Conservation (phyloP, 2,329 filamentous ascomycete species). For the Coniochaeta hoffmannii region DNA sequence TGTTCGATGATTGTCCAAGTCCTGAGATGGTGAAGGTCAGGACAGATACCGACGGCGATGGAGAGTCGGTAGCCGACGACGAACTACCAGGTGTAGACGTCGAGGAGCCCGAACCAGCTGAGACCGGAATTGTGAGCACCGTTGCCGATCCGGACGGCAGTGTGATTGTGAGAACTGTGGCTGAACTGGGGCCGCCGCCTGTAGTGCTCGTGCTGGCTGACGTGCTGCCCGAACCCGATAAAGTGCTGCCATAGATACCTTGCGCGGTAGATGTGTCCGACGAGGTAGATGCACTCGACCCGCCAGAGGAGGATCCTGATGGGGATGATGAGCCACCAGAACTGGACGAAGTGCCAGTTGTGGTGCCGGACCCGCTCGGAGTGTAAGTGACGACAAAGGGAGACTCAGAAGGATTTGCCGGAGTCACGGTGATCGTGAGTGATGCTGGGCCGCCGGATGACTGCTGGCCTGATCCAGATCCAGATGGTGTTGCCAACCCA, state of each 20-base stretch:
- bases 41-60: background rate
- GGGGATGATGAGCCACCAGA: background rate
- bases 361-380: background rate
- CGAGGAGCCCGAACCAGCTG: background rate
- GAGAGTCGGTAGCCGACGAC: background rate
- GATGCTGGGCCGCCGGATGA: background rate
- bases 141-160: background rate
- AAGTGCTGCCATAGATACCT: background rate
- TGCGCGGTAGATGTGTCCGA: background rate
- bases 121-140: background rate
- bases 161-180: background rate
- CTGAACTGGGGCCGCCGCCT: background rate
- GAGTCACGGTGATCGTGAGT: background rate
- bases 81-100: background rate
- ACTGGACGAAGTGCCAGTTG: background rate
- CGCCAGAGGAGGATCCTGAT: background rate
- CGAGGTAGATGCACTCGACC: background rate
- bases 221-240: background rate
- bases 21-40: conserved; percentile 1
- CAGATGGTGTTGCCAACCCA: background rate
- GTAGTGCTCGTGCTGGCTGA: background rate
- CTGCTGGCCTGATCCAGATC: background rate
- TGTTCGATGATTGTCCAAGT: background rate
- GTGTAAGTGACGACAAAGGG: background rate
- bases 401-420: background rate